A percentile compares a stretch with the other conserved stretches of the same genome.
These are phyloP conservation scores for Lecanosticta acicola DNA, from an alignment of 2,329 filamentous ascomycete species.

Conservation along the genomic window DNA sequence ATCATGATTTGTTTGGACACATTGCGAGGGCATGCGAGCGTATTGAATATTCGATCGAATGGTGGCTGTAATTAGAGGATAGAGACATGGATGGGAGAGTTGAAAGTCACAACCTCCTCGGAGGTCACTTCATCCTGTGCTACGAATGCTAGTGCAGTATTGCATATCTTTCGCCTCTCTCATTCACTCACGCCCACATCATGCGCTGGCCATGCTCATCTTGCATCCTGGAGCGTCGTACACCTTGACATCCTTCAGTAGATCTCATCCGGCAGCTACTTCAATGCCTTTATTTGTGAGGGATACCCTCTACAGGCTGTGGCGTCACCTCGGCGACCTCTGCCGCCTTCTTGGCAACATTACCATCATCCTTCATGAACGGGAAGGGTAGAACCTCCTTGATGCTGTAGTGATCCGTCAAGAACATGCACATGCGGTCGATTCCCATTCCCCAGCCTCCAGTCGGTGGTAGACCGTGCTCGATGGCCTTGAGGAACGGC, in stretches of 20 bases:
- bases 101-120: too few relatives aligned
- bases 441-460: constrained; percentile 94
- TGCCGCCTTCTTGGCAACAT: constrained; percentile 47
- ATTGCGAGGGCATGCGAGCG: too few relatives aligned
- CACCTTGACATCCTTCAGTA: too few relatives aligned
- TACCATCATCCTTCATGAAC: constrained; percentile 81
- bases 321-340: constrained; percentile 59
- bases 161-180: neutral
- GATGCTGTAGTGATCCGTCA: constrained; percentile 93
- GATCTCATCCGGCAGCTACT: too few relatives aligned
- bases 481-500: constrained; percentile 85
- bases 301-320: constrained; percentile 50
- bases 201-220: neutral
- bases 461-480: constrained; percentile 87
- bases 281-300: constrained; percentile 7
- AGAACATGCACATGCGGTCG: constrained; percentile 89
- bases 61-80: too few relatives aligned
- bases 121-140: neutral
- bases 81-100: too few relatives aligned
- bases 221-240: too few relatives aligned
- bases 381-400: constrained; percentile 96
- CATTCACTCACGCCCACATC: neutral
- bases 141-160: neutral
- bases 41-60: too few relatives aligned
- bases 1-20: too few relatives aligned